Conservation (phyloP, 2,329 filamentous ascomycete species). For the Fusarium xylarioides region DNA sequence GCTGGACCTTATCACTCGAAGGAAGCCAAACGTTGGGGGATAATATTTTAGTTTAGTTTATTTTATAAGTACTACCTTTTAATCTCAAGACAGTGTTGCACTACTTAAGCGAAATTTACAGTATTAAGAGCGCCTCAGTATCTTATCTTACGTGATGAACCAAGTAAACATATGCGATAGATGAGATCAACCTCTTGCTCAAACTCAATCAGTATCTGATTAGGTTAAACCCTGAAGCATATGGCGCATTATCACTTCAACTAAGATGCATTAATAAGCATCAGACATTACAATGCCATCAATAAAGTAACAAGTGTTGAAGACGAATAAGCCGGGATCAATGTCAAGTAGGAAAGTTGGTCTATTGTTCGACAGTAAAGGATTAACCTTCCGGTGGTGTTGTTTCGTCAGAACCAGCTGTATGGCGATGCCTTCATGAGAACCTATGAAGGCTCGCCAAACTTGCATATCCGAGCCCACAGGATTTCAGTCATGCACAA, state of each 20-base stretch:
- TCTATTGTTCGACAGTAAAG: not conserved
- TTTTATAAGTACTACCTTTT: not conserved
- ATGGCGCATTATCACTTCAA: not conserved
- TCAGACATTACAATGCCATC: not conserved
- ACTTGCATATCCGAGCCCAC: not conserved
- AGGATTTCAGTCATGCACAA: not conserved
- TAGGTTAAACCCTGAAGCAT: not conserved
- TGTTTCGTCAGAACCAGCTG: not conserved
- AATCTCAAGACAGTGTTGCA: rapidly evolving
- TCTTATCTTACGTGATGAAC: rapidly evolving
- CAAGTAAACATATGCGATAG: not conserved
- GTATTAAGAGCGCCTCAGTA: rapidly evolving
- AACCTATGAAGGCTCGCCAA: not conserved
- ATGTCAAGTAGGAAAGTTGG: not conserved
- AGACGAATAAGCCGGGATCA: not conserved
- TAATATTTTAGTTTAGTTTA: not conserved
- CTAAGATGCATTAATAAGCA: not conserved
- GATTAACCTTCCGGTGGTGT: not conserved
- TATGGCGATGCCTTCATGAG: not conserved
- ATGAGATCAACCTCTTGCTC: too few species aligned
- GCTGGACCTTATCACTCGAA: not conserved
- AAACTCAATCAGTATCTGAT: too few species aligned
- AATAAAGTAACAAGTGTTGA: not conserved
- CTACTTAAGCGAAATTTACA: rapidly evolving
- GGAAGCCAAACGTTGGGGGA: not conserved